Conservation (phyloP, 2,329 filamentous ascomycete species). For the Periconia sp. region DNA sequence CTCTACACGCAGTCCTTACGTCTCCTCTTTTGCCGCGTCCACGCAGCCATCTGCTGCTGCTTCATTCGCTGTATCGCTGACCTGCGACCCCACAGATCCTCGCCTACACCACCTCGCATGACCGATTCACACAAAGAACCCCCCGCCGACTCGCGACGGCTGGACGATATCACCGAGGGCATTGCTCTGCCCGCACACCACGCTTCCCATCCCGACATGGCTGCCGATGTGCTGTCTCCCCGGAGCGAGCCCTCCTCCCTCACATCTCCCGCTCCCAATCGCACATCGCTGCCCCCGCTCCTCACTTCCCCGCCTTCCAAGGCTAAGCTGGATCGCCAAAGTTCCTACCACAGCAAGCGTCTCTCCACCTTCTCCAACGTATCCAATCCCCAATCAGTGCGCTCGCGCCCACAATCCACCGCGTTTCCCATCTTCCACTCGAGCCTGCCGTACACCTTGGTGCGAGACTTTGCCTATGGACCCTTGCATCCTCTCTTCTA, state of each 20-base stretch:
- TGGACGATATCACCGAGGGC: constrained; percentile 33
- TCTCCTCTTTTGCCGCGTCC: not conserved
- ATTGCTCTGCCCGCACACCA: constrained; percentile 26
- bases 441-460: constrained; percentile 81
- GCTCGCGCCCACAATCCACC: constrained; percentile 79
- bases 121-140: constrained; percentile 24
- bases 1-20: constrained; percentile 7
- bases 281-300: constrained; percentile 51
- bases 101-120: constrained; percentile 33
- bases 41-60: constrained; percentile 1
- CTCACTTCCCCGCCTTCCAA: constrained; percentile 53
- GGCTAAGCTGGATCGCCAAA: constrained; percentile 60
- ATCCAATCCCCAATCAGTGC: constrained; percentile 57
- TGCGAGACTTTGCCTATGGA: constrained; percentile 95
- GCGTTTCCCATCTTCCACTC: constrained; percentile 83
- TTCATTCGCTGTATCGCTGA: constrained; percentile 18
- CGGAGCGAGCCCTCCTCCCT: constrained; percentile 33
- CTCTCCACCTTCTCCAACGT: constrained; percentile 80
- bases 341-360: constrained; percentile 77
- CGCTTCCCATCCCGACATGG: constrained; percentile 30
- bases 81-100: constrained; percentile 8
- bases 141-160: constrained; percentile 28
- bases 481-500: constrained; percentile 84
- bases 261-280: constrained; percentile 37
- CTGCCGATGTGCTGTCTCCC: constrained; percentile 41